A percentile compares a stretch with the other conserved stretches of the same genome.
phyloP scores from a whole-genome alignment of 768 basidiomycete genomes.

The Leccinellum albellum region DNA sequence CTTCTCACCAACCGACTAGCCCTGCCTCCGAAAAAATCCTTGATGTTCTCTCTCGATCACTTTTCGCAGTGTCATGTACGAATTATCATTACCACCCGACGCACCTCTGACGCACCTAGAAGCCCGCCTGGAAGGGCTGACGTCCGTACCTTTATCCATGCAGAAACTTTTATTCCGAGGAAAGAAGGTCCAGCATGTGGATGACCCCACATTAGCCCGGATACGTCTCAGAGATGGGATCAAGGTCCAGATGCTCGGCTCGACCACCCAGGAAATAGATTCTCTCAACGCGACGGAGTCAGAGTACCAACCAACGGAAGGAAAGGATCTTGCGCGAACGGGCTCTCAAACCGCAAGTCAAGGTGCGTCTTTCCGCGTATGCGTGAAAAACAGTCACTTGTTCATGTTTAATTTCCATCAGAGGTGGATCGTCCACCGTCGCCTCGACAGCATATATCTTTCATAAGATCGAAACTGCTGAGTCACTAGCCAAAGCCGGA shows the following conservation, averaged over 20 bases:
- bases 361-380: conserved; percentile 38
- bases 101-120: conserved; percentile 52
- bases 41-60: conserved; percentile 32
- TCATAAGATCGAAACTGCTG: conserved; percentile 59
- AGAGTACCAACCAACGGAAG: conserved; percentile 51
- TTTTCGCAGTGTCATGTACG: conserved; percentile 47
- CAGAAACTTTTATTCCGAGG: conserved; percentile 77
- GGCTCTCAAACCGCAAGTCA: conserved; percentile 51
- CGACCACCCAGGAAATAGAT: conserved; percentile 55
- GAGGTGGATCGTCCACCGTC: conserved; percentile 44
- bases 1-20: too few relatives aligned
- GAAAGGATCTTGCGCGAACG: conserved; percentile 60
- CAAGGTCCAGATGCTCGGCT: conserved; percentile 70
- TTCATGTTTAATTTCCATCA: background rate
- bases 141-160: conserved; percentile 56
- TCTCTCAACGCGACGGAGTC: conserved; percentile 53
- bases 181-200: conserved; percentile 40
- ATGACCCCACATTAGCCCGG: conserved; percentile 35
- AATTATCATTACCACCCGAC: conserved; percentile 46
- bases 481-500: conserved; percentile 61
- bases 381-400: too few relatives aligned
- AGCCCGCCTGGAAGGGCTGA: conserved; percentile 54
- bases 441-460: conserved; percentile 53
- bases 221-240: conserved; percentile 60
- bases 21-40: too few relatives aligned